Conservation (phyloP, 805 yeast genomes). For the Kodamaea neixiangensis region DNA sequence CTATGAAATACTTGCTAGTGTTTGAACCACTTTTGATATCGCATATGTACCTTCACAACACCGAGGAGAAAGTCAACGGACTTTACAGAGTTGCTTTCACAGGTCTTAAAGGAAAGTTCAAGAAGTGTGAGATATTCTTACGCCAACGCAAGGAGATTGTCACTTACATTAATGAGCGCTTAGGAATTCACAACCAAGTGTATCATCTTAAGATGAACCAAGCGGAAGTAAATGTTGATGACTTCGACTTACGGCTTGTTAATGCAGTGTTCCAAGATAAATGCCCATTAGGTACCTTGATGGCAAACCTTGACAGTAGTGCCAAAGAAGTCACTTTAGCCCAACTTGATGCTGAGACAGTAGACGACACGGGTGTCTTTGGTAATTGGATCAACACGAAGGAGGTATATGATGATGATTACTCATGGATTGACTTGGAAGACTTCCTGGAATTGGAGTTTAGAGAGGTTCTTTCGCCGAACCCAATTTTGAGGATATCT, state of each 20-base stretch:
- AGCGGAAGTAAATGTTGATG: conserved; percentile 69
- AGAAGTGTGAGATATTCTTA: conserved; percentile 37
- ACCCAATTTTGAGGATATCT: conserved; percentile 45
- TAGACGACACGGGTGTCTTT: neutral
- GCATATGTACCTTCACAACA: conserved; percentile 35
- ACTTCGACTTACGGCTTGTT: conserved; percentile 68
- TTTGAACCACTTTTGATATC: conserved; percentile 43
- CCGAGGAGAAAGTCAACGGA: conserved; percentile 22
- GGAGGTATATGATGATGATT: conserved; percentile 30
- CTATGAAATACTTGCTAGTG: conserved; percentile 42
- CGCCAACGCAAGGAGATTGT: conserved; percentile 42
- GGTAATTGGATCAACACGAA: conserved; percentile 24
- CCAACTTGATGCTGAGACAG: neutral
- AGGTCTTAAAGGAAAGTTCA: conserved; percentile 39
- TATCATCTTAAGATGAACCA: conserved; percentile 60
- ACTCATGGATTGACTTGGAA: conserved; percentile 70
- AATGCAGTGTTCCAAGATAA: conserved; percentile 64
- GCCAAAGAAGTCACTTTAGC: neutral
- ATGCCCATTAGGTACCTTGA: conserved; percentile 8
- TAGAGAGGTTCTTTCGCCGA: conserved; percentile 38
- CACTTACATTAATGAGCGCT: conserved; percentile 39
- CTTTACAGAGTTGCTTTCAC: conserved; percentile 33
- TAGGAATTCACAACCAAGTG: conserved; percentile 35
- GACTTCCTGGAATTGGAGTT: conserved; percentile 75
- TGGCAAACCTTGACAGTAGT: conserved; percentile 2